Percentiles rank a stretch among this genome's conserved stretches.
Evolutionary conservation across 306 rosid species (phyloP).

Genomic region (Abrus precatorius): DNA sequence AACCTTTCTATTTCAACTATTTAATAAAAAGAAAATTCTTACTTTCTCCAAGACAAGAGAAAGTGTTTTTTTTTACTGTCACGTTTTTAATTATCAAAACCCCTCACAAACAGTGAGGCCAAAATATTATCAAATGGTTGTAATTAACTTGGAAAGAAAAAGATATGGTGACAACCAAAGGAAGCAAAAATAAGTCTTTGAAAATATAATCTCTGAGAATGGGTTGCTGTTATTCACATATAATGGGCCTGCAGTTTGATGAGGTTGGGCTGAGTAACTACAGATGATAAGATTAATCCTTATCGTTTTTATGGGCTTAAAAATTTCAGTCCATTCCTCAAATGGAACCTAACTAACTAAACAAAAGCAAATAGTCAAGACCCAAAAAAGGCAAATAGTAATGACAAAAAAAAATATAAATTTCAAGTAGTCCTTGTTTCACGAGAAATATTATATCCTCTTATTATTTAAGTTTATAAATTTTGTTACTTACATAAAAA

Average conservation of each 20-base stretch:
- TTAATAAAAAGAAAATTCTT: neutral
- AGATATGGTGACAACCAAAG: neutral
- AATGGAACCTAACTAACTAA: neutral
- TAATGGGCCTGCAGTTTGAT: neutral
- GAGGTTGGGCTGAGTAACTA: neutral
- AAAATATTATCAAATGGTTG: neutral
- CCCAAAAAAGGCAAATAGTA: too few relatives aligned
- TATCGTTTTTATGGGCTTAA: neutral
- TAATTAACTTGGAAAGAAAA: neutral
- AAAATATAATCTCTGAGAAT: too few relatives aligned
- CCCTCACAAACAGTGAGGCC: neutral
- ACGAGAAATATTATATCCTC: too few relatives aligned
- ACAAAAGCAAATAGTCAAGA: too few relatives aligned
- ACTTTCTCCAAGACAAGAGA: neutral
- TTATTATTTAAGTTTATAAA: too few relatives aligned
- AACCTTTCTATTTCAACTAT: neutral
- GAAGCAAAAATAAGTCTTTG: neutral
- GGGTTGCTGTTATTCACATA: neutral
- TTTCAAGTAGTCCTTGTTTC: too few relatives aligned
- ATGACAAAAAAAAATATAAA: too few relatives aligned
- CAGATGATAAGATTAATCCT: neutral
- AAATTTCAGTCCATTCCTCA: neutral
- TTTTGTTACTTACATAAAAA: too few relatives aligned
- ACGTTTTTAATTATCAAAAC: neutral
- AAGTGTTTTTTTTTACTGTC: neutral